Evolutionary conservation across 2,329 filamentous ascomycete genomes (phyloP).

Genomic region (Orbilia quercus): DNA sequence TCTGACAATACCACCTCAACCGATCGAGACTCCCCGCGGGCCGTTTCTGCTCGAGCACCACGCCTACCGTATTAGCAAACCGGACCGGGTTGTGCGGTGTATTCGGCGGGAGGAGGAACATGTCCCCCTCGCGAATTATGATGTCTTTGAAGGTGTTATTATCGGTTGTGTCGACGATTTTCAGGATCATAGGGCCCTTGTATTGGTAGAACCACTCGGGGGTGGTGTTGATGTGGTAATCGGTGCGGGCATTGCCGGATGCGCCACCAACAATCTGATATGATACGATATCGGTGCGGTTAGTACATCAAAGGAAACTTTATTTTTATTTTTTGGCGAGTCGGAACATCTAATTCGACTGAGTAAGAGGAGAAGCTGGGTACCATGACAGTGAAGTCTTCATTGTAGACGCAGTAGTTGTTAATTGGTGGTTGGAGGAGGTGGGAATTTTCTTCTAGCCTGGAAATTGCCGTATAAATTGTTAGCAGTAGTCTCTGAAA

Average conservation of each 20-base stretch:
- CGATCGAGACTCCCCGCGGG: slow-evolving; percentile 77
- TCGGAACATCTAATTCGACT: too few relatives aligned
- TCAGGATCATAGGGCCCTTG: slow-evolving; percentile 91
- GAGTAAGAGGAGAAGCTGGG: slow-evolving; percentile 47
- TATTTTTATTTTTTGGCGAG: background rate
- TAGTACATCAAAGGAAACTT: background rate
- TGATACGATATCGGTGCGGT: too few relatives aligned
- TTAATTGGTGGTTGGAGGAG: slow-evolving; percentile 93
- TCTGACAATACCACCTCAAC: slow-evolving; percentile 88
- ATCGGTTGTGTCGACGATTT: slow-evolving; percentile 76
- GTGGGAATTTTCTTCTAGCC: slow-evolving; percentile 91
- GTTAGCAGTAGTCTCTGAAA: slow-evolving; percentile 1
- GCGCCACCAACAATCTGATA: slow-evolving; percentile 88
- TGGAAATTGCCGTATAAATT: slow-evolving; percentile 63
- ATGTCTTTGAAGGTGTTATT: slow-evolving; percentile 79
- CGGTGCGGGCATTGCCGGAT: slow-evolving; percentile 80
- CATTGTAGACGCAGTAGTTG: slow-evolving; percentile 96
- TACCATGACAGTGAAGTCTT: slow-evolving; percentile 83
- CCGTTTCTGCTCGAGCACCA: slow-evolving; percentile 88
- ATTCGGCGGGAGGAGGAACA: slow-evolving; percentile 92
- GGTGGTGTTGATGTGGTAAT: slow-evolving; percentile 98
- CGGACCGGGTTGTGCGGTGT: slow-evolving; percentile 96
- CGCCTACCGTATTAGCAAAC: slow-evolving; percentile 88
- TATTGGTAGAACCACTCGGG: slow-evolving; percentile 99
- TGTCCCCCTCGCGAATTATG: slow-evolving; percentile 88